phyloP scores from a whole-genome alignment of 805 yeast species.

The Candida rishiriensis region DNA sequence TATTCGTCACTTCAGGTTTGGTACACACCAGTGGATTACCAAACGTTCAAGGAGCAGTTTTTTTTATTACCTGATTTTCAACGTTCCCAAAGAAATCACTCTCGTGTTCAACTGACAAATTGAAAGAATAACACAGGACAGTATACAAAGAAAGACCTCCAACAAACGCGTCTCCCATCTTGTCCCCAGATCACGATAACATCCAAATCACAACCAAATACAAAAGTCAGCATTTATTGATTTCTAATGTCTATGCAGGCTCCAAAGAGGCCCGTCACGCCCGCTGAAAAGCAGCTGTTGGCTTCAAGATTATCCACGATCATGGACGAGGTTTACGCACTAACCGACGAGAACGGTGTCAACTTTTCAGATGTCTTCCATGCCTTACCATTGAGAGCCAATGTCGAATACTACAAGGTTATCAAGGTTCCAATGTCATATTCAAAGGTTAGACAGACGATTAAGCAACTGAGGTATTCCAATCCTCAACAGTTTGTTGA shows the following conservation, averaged over 20 bases:
- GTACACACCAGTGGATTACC: no score
- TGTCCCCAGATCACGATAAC: no score
- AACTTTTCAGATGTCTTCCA: slow-evolving; percentile 45
- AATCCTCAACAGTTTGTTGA: slow-evolving; percentile 64
- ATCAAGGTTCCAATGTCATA: slow-evolving; percentile 81
- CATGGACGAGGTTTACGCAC: slow-evolving; percentile 19
- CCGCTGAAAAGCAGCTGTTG: slow-evolving; percentile 17
- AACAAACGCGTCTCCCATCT: no score
- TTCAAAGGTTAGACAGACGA: slow-evolving; percentile 58
- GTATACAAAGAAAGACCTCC: no score
- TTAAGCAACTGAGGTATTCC: slow-evolving; percentile 50
- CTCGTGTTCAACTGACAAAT: no score
- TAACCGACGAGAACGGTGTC: slow-evolving; percentile 25
- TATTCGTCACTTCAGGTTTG: no score
- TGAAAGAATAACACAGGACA: no score
- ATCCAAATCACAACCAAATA: no score
- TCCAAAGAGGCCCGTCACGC: slow-evolving; percentile 8
- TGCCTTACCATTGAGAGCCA: slow-evolving; percentile 67
- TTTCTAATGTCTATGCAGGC: not conserved
- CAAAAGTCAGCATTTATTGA: no score
- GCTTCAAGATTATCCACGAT: slow-evolving; percentile 10
- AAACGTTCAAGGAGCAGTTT: no score
- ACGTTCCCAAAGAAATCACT: no score
- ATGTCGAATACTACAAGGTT: slow-evolving; percentile 73
- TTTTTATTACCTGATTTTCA: no score